A percentile compares a stretch with the other conserved stretches of the same genome.
Conservation (phyloP, 352 stramenopile species). For the Pythium plurisporium region DNA sequence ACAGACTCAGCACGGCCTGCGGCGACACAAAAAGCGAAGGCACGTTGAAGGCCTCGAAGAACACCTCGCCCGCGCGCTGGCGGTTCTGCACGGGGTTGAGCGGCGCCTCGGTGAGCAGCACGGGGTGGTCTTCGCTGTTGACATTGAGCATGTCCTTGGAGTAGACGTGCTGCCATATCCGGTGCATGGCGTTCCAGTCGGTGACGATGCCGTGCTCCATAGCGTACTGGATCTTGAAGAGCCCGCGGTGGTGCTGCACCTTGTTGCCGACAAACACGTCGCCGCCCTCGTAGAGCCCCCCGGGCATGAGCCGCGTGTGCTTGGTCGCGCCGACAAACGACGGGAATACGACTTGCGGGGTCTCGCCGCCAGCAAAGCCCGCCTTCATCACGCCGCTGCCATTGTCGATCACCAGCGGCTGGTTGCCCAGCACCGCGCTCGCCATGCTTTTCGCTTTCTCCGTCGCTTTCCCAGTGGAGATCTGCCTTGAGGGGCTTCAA, state of each 20-base stretch:
- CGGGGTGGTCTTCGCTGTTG: slow-evolving; percentile 78
- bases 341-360: slow-evolving; percentile 71
- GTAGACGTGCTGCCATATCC: slow-evolving; percentile 88
- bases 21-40: slow-evolving; percentile 84
- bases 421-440: slow-evolving; percentile 66
- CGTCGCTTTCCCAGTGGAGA: background rate
- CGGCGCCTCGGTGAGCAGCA: slow-evolving; percentile 81
- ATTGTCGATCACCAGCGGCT: slow-evolving; percentile 87
- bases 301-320: slow-evolving; percentile 80
- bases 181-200: slow-evolving; percentile 86
- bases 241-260: slow-evolving; percentile 71
- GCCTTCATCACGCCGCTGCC: slow-evolving; percentile 81
- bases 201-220: slow-evolving; percentile 86
- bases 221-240: slow-evolving; percentile 81
- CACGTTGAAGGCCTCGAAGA: slow-evolving; percentile 86
- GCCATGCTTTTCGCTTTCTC: slow-evolving; percentile 27
- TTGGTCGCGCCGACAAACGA: slow-evolving; percentile 72
- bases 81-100: slow-evolving; percentile 75
- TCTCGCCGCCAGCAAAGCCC: slow-evolving; percentile 75
- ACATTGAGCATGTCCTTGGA: slow-evolving; percentile 87
- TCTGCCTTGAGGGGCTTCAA: slow-evolving; percentile 11
- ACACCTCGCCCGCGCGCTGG: slow-evolving; percentile 73
- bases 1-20: slow-evolving; percentile 85
- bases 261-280: slow-evolving; percentile 77
- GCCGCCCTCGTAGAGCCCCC: slow-evolving; percentile 69